Conservation (phyloP, 2,329 filamentous ascomycete species). For the Alternaria brassicae region DNA sequence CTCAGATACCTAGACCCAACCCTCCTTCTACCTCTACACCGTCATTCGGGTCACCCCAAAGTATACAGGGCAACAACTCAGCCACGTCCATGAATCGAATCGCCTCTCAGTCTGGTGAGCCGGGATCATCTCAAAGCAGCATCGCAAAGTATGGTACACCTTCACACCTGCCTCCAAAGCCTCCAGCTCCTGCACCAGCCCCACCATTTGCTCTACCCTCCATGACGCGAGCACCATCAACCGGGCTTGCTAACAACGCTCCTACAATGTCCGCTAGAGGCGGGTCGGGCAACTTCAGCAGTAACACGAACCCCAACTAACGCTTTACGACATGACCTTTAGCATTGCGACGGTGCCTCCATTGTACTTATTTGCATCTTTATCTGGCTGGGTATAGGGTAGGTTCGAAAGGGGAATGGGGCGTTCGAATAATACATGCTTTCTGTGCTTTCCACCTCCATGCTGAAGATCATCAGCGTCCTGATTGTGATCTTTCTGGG, state of each 20-base stretch:
- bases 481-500: conserved; percentile 1
- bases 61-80: conserved; percentile 31
- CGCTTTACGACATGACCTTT: conserved; percentile 28
- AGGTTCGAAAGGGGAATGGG: conserved; percentile 5
- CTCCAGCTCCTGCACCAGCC: conserved; percentile 54
- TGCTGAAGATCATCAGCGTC: conserved; percentile 13
- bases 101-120: conserved; percentile 32
- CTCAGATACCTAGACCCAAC: conserved; percentile 39
- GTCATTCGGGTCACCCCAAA: conserved; percentile 41
- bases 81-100: conserved; percentile 33
- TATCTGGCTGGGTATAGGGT: conserved; percentile 8
- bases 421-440: conserved; percentile 8
- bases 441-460: conserved; percentile 4
- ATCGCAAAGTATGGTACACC: conserved; percentile 65
- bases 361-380: conserved; percentile 20
- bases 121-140: conserved; percentile 48
- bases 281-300: conserved; percentile 12
- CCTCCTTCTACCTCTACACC: conserved; percentile 37
- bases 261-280: conserved; percentile 17
- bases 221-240: conserved; percentile 25
- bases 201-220: conserved; percentile 38
- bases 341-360: conserved; percentile 41
- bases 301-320: conserved; percentile 25
- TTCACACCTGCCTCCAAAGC: conserved; percentile 62
- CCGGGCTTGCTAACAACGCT: conserved; percentile 22